phyloP scores from a whole-genome alignment of 2,329 filamentous ascomycete species.

The Zalaria sp. region DNA sequence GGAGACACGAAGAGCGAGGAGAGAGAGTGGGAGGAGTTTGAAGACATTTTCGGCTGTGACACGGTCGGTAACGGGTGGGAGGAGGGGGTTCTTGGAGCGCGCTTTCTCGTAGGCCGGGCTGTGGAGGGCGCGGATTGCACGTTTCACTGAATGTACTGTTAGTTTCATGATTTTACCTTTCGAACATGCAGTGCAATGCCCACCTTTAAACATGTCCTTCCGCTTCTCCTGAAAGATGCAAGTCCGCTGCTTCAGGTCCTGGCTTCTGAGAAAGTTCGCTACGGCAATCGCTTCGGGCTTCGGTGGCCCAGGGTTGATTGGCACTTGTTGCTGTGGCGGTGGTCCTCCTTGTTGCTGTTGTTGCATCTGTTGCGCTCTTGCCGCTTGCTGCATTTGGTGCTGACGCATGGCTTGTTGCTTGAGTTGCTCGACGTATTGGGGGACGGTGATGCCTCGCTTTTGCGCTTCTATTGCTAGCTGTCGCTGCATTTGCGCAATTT shows the following conservation, averaged over 20 bases:
- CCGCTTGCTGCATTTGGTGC: constrained; percentile 35
- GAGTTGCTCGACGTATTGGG: constrained; percentile 56
- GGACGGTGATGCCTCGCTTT: constrained; percentile 71
- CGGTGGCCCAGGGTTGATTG: constrained; percentile 64
- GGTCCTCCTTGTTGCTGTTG: constrained; percentile 25
- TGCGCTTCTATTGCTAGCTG: constrained; percentile 71
- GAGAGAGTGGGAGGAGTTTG: constrained; percentile 85
- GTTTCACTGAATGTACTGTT: constrained; percentile 57
- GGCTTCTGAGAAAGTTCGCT: constrained; percentile 70
- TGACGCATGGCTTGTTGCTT: constrained; percentile 41
- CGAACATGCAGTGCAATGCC: constrained; percentile 3
- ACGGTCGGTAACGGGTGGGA: constrained; percentile 79
- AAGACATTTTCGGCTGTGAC: constrained; percentile 84
- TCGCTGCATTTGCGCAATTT: constrained; percentile 71
- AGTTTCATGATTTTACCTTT: neutral
- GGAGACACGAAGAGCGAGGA: constrained; percentile 78
- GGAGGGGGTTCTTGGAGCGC: constrained; percentile 71
- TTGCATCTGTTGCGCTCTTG: constrained; percentile 20
- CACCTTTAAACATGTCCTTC: constrained; percentile 96
- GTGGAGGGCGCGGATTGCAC: constrained; percentile 78
- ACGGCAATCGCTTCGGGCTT: constrained; percentile 81
- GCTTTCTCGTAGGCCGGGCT: constrained; percentile 85
- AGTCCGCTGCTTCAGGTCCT: constrained; percentile 78
- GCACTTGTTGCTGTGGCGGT: constrained; percentile 41
- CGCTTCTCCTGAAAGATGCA: constrained; percentile 91